These are phyloP conservation scores for Pyrus communis DNA, from an alignment of 306 rosid species.

Conservation along the genomic window DNA sequence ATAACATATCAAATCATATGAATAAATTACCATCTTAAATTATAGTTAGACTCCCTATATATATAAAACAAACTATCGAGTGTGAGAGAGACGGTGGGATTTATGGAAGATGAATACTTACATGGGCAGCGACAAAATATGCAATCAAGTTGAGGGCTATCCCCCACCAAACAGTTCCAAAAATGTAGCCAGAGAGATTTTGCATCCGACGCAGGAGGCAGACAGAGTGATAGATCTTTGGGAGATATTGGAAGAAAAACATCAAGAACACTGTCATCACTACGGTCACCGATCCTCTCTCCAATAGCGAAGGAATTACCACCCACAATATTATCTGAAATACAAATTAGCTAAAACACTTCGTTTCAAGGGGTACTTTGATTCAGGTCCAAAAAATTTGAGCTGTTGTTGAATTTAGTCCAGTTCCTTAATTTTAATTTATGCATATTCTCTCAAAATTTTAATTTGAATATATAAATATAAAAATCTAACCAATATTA, in stretches of 20 bases:
- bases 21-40: no score
- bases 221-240: slow-evolving; percentile 75
- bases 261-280: slow-evolving; percentile 77
- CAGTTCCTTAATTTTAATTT: no score
- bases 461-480: no score
- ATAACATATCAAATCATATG: no score
- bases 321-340: slow-evolving; percentile 78
- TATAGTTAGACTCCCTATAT: no score
- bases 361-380: no score
- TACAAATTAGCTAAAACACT: background rate
- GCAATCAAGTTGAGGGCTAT: slow-evolving; percentile 89
- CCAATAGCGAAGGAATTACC: slow-evolving; percentile 51
- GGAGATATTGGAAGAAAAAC: slow-evolving; percentile 77
- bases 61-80: background rate
- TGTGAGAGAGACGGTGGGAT: background rate
- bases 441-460: no score
- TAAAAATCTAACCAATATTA: background rate
- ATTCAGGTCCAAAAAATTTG: no score
- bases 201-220: slow-evolving; percentile 82
- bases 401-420: background rate
- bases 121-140: slow-evolving; percentile 93
- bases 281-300: slow-evolving; percentile 48
- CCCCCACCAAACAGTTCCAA: slow-evolving; percentile 97
- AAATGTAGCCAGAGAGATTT: slow-evolving; percentile 68
- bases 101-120: slow-evolving; percentile 24